Evolutionary conservation across 345 rosid species (phyloP).

Genomic region (Cardiospermum halicacabum): DNA sequence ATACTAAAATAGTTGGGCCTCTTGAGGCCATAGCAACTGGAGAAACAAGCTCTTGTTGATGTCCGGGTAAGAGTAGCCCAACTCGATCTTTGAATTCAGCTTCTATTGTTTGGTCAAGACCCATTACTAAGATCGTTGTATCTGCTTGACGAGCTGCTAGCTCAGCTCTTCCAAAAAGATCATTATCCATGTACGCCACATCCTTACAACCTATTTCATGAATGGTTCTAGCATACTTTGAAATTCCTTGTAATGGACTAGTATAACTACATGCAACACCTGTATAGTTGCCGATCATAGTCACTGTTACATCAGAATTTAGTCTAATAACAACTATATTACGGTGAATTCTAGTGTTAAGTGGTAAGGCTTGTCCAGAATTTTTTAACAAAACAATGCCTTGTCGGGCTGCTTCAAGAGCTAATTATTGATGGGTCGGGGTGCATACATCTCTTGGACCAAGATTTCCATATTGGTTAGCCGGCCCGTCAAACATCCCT

Average conservation of each 20-base stretch:
- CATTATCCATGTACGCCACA: slow-evolving; percentile 46
- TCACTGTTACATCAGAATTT: slow-evolving; percentile 74
- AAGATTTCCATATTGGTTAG: slow-evolving; percentile 58
- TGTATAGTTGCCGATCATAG: slow-evolving; percentile 97
- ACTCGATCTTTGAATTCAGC: slow-evolving; percentile 67
- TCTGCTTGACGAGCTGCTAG: too few relatives aligned
- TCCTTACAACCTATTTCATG: slow-evolving; percentile 59
- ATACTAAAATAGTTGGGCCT: too few relatives aligned
- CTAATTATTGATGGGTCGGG: slow-evolving; percentile 54
- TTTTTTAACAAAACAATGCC: slow-evolving; percentile 82
- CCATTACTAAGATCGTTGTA: slow-evolving; percentile 81
- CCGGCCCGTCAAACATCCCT: slow-evolving; percentile 92
- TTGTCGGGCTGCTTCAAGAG: slow-evolving; percentile 83
- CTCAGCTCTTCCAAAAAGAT: slow-evolving; percentile 46
- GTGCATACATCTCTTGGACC: slow-evolving; percentile 84
- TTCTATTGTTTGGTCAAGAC: slow-evolving; percentile 87
- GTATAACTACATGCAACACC: slow-evolving; percentile 74
- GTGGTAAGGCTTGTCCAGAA: slow-evolving; percentile 41
- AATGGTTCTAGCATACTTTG: slow-evolving; percentile 47
- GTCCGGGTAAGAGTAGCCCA: slow-evolving; percentile 64
- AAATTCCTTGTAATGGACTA: slow-evolving; percentile 66
- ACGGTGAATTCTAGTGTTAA: slow-evolving; percentile 45
- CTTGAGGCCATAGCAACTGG: slow-evolving; percentile 67
- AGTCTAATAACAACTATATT: slow-evolving; percentile 87
- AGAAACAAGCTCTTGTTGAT: slow-evolving; percentile 70